Conservation (phyloP, 257 asterid species). For the Solanum rostratum region DNA sequence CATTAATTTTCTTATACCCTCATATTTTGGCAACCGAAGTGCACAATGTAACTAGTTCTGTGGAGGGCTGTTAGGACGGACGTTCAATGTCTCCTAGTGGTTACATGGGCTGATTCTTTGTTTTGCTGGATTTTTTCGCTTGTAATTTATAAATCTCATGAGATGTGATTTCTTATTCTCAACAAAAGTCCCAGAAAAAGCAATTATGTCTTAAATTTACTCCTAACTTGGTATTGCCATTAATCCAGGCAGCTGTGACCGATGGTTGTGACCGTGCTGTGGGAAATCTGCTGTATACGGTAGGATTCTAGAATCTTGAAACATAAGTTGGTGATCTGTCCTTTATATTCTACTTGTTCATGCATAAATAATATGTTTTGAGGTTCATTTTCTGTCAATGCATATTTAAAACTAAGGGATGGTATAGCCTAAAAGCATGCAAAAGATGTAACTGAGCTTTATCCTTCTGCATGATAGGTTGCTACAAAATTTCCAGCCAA, state of each 20-base stretch:
- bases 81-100: background rate
- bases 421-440: background rate
- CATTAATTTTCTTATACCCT: background rate
- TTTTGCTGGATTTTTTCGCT: background rate
- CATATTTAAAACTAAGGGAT: background rate
- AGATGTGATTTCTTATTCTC: background rate
- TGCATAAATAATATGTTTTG: background rate
- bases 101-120: background rate
- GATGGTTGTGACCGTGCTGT: conserved; percentile 73
- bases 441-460: background rate
- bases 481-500: conserved; percentile 78
- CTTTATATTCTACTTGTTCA: background rate
- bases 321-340: background rate
- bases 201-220: background rate
- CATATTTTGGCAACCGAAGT: background rate
- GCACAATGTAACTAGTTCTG: background rate
- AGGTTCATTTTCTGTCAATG: background rate
- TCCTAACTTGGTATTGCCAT: background rate
- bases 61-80: background rate
- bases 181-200: background rate
- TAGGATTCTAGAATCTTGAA: conserved; percentile 13
- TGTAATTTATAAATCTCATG: background rate
- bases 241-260: conserved; percentile 59
- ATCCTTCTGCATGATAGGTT: conserved; percentile 32
- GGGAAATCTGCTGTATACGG: conserved; percentile 82